Evolutionary conservation across 2,329 filamentous ascomycete species (phyloP).

Genomic region (Pestalotiopsis sp.): DNA sequence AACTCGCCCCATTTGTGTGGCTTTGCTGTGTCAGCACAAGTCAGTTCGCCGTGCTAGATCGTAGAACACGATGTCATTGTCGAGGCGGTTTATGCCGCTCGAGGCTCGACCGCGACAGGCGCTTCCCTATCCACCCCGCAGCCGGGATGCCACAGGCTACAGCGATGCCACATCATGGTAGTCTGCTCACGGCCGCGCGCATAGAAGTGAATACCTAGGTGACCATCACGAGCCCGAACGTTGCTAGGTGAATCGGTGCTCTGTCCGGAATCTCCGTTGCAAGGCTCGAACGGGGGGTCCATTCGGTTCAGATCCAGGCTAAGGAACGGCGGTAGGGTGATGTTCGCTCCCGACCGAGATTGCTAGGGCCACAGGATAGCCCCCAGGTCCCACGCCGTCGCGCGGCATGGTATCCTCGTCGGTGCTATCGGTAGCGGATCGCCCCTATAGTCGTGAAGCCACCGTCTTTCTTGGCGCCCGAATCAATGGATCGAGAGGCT

Average conservation of each 20-base stretch:
- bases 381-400: neutral
- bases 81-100: neutral
- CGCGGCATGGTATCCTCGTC: conserved; percentile 9
- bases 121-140: neutral
- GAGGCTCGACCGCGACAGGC: neutral
- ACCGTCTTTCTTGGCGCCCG: conserved; percentile 10
- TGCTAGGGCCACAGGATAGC: neutral
- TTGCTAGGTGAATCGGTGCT: neutral
- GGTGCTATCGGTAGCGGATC: conserved; percentile 7
- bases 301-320: neutral
- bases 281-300: neutral
- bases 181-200: neutral
- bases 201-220: neutral
- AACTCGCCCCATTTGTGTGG: neutral
- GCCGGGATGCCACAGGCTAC: neutral
- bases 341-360: conserved; percentile 10
- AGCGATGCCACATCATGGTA: neutral
- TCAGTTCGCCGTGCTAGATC: neutral
- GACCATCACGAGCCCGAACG: neutral
- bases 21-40: neutral
- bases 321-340: neutral
- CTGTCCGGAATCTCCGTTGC: neutral
- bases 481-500: conserved; percentile 8
- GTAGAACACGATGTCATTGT: neutral
- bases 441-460: conserved; percentile 13